Conservation (phyloP, 2,329 filamentous ascomycete genomes). For the Aspergillaceae sp. region DNA sequence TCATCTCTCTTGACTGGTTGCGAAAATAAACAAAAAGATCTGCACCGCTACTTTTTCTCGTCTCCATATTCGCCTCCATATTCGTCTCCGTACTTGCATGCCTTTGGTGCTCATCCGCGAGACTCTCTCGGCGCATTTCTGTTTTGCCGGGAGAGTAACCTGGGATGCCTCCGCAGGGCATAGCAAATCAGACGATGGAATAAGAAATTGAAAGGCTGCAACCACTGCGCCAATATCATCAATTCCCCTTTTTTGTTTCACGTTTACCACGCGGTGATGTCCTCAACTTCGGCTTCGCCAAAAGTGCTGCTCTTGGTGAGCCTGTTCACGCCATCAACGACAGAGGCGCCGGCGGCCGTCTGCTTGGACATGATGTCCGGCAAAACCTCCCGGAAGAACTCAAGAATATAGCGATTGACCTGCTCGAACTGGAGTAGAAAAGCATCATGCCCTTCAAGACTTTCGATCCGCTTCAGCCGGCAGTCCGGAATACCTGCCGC, state of each 20-base stretch:
- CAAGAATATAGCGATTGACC: slow-evolving; percentile 78
- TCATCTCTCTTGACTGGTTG: slow-evolving; percentile 31
- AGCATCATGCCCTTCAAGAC: slow-evolving; percentile 89
- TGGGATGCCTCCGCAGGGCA: slow-evolving; percentile 6
- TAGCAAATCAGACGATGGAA: slow-evolving; percentile 2
- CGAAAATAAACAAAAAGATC: slow-evolving; percentile 25
- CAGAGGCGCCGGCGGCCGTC: slow-evolving; percentile 38
- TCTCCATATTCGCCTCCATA: slow-evolving; percentile 2
- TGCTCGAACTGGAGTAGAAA: slow-evolving; percentile 96
- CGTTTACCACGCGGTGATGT: slow-evolving; percentile 83
- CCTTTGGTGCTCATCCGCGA: too few species aligned
- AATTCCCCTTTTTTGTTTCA: background rate
- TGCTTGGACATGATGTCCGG: slow-evolving; percentile 77
- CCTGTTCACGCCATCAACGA: slow-evolving; percentile 49
- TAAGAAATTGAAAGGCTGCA: slow-evolving; percentile 14
- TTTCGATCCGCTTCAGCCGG: slow-evolving; percentile 77
- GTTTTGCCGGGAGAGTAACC: slow-evolving; percentile 8
- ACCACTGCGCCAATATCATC: slow-evolving; percentile 19
- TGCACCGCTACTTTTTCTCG: slow-evolving; percentile 25
- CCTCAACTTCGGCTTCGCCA: slow-evolving; percentile 90
- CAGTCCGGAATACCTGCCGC: slow-evolving; percentile 72
- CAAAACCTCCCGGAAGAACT: slow-evolving; percentile 71
- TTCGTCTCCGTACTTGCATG: too few species aligned
- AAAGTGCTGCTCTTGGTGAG: slow-evolving; percentile 84
- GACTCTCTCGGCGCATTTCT: slow-evolving; percentile 10